These are phyloP conservation scores for Nakazawaea peltata DNA, from an alignment of 805 yeast genomes.

Conservation along the genomic window DNA sequence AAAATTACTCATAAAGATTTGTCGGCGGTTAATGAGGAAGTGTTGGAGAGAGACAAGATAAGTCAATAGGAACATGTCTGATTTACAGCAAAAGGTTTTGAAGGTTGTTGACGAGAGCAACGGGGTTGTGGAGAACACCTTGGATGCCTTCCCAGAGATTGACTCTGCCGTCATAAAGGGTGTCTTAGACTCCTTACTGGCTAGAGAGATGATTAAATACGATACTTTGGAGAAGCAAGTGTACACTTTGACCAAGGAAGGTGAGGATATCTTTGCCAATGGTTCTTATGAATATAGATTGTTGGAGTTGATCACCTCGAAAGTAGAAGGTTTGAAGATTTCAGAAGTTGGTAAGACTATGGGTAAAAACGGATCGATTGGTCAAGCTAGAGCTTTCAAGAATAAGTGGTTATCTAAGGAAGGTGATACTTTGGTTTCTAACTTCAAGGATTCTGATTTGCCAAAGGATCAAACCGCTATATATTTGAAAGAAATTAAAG, in stretches of 20 bases:
- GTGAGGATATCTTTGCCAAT: slow-evolving; percentile 61
- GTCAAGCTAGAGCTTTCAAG: slow-evolving; percentile 96
- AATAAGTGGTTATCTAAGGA: slow-evolving; percentile 93
- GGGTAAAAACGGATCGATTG: slow-evolving; percentile 82
- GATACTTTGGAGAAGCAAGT: slow-evolving; percentile 65
- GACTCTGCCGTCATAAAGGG: slow-evolving; percentile 64
- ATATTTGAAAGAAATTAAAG: slow-evolving; percentile 49
- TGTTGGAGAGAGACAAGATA: no score
- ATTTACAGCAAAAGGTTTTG: slow-evolving; percentile 55
- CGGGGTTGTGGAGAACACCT: slow-evolving; percentile 63
- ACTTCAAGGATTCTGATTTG: slow-evolving; percentile 32
- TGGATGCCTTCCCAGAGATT: slow-evolving; percentile 54
- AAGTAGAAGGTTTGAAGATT: slow-evolving; percentile 75
- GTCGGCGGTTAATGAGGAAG: no score
- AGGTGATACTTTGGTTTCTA: slow-evolving; percentile 68
- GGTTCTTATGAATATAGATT: slow-evolving; percentile 92
- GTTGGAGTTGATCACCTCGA: slow-evolving; percentile 61
- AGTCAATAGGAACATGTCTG: no score
- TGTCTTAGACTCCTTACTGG: slow-evolving; percentile 80
- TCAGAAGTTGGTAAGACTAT: slow-evolving; percentile 63
- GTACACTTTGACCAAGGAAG: slow-evolving; percentile 77
- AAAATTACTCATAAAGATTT: no score
- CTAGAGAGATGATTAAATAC: slow-evolving; percentile 74
- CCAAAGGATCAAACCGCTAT: slow-evolving; percentile 64
- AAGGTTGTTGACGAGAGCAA: slow-evolving; percentile 49